Evolutionary conservation across 1,139 yeast species (phyloP).

Genomic region (Magnusiomyces fungicola): DNA sequence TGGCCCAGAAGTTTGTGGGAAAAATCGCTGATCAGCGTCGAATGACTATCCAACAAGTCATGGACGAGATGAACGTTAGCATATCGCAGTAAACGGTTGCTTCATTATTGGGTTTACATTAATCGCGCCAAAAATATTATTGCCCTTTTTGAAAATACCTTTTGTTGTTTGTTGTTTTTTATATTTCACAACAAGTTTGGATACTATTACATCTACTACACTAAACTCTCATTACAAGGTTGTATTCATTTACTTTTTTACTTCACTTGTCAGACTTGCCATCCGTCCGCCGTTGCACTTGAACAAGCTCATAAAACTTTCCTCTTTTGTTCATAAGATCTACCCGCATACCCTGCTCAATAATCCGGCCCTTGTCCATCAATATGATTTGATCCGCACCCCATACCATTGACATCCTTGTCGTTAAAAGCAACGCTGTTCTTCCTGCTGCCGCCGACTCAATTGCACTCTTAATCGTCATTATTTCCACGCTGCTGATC

Average conservation of each 20-base stretch:
- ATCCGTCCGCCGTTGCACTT: conserved; percentile 1
- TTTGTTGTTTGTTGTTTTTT: too few relatives aligned
- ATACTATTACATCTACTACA: too few relatives aligned
- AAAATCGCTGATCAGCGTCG: conserved; percentile 14
- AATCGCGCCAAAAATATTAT: too few relatives aligned
- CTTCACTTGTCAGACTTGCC: neutral
- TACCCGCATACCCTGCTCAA: conserved; percentile 20
- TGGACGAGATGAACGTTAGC: conserved; percentile 15
- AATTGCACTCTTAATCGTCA: conserved; percentile 40
- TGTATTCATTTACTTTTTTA: neutral
- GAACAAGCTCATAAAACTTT: conserved; percentile 5
- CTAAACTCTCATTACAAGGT: too few relatives aligned
- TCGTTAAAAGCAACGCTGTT: conserved; percentile 76
- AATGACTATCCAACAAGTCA: conserved; percentile 11
- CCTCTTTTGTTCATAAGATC: conserved; percentile 15
- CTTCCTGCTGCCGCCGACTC: conserved; percentile 43
- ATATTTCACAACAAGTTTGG: too few relatives aligned
- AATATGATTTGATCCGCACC: conserved; percentile 20
- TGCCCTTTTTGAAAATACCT: too few relatives aligned
- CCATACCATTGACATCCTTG: conserved; percentile 59
- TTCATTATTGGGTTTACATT: too few relatives aligned
- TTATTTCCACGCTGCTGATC: conserved; percentile 4
- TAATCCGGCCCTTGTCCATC: conserved; percentile 21
- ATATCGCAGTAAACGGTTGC: too few relatives aligned
- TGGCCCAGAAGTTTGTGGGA: conserved; percentile 11